Conservation (phyloP, 306 rosid species). For the Fagus sylvatica region DNA sequence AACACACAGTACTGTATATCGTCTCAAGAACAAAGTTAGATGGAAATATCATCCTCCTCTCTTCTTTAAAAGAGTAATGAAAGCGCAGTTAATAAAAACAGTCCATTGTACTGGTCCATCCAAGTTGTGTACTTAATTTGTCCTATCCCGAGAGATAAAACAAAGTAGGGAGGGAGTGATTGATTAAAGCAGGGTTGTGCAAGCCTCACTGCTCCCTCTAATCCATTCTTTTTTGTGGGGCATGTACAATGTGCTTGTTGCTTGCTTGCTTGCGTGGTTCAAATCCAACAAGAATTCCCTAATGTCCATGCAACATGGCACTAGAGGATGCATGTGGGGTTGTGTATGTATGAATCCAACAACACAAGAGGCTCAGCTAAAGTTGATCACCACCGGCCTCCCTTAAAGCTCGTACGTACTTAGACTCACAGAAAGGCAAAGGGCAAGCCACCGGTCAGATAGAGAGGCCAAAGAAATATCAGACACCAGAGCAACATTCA, state of each 20-base stretch:
- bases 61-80: no score
- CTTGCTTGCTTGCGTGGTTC: neutral
- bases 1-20: no score
- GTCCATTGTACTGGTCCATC: neutral
- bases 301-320: constrained; percentile 28
- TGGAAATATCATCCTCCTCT: neutral
- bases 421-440: constrained; percentile 1
- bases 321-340: constrained; percentile 11
- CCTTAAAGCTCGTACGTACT: constrained; percentile 7
- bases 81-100: neutral
- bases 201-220: constrained; percentile 3
- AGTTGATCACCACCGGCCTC: constrained; percentile 19
- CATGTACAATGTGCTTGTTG: constrained; percentile 8
- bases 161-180: neutral
- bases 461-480: neutral
- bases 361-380: neutral
- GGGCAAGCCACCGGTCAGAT: constrained; percentile 13
- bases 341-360: neutral
- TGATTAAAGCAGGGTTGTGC: neutral
- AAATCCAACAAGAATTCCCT: constrained; percentile 20
- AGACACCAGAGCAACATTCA: constrained; percentile 39
- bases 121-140: constrained; percentile 21
- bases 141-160: constrained; percentile 12
- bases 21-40: neutral
- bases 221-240: constrained; percentile 14